Percentiles rank a stretch among this genome's conserved stretches.
phyloP scores from a whole-genome alignment of 2,329 filamentous ascomycete genomes.

The Botryotinia globosa region DNA sequence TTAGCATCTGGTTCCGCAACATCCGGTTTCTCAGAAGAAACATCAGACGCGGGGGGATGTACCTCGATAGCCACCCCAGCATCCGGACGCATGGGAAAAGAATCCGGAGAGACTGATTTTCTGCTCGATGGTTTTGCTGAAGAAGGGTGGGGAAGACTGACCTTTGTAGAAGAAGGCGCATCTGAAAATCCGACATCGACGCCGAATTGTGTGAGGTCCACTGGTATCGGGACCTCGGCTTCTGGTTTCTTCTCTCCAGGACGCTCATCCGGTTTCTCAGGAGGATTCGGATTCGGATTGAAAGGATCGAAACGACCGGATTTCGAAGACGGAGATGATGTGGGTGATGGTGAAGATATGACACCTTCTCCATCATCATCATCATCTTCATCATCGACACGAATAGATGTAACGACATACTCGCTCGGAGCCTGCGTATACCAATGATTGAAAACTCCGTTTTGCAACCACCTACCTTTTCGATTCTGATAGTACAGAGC shows the following conservation, averaged over 20 bases:
- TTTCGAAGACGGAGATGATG: background rate
- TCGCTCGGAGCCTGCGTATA: background rate
- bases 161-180: background rate
- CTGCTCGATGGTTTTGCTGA: background rate
- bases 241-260: background rate
- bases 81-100: background rate
- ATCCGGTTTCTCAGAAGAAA: background rate
- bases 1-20: background rate
- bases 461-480: background rate
- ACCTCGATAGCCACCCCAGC: background rate
- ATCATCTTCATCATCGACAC: background rate
- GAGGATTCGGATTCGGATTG: background rate
- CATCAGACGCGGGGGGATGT: background rate
- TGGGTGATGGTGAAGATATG: background rate
- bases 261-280: background rate
- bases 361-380: background rate
- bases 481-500: conserved; percentile 11
- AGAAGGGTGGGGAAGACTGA: background rate
- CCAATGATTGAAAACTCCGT: background rate
- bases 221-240: background rate
- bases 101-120: background rate
- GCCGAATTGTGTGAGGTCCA: background rate
- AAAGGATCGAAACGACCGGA: background rate
- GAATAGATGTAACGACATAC: background rate
- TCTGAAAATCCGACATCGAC: background rate